These are phyloP conservation scores for Pleodorina starrii DNA, from an alignment of 139 green algal species.

Conservation along the genomic window DNA sequence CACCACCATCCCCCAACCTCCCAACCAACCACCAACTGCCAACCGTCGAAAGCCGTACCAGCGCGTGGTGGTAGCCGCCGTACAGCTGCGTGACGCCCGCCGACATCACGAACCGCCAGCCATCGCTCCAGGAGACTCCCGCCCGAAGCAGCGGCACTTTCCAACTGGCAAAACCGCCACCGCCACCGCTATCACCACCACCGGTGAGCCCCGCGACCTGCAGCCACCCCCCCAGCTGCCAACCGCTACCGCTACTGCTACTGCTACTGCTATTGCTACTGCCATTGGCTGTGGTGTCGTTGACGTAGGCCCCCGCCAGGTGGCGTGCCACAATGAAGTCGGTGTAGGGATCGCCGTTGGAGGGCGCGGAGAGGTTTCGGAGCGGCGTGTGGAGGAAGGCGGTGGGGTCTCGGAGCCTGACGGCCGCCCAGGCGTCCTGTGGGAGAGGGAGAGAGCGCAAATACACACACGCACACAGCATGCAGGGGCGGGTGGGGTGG, in stretches of 20 bases:
- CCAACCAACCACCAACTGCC: not conserved
- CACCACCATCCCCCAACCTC: no score
- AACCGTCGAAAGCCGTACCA: not conserved
- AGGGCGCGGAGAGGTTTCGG: not conserved
- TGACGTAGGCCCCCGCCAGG: constrained; percentile 25
- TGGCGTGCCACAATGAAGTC: constrained; percentile 25
- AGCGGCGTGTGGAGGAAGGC: not conserved
- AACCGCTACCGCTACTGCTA: not conserved
- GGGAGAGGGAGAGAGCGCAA: no score
- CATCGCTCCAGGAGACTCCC: constrained; percentile 34
- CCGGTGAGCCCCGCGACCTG: not conserved
- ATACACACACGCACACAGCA: no score
- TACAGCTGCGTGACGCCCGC: constrained; percentile 15
- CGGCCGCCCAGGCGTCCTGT: not conserved
- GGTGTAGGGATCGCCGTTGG: constrained; percentile 27
- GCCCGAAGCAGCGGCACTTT: constrained; percentile 1
- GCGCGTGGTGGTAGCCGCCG: not conserved
- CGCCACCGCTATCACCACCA: not conserved
- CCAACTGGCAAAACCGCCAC: not conserved
- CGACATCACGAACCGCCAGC: constrained; percentile 22
- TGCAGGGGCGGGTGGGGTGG: no score
- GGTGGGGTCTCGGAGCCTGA: not conserved
- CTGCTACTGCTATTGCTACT: not conserved
- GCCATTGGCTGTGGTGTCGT: not conserved
- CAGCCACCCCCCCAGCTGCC: not conserved